phyloP scores from a whole-genome alignment of 2,329 filamentous ascomycete species.

The Scytalidium lignicola region DNA sequence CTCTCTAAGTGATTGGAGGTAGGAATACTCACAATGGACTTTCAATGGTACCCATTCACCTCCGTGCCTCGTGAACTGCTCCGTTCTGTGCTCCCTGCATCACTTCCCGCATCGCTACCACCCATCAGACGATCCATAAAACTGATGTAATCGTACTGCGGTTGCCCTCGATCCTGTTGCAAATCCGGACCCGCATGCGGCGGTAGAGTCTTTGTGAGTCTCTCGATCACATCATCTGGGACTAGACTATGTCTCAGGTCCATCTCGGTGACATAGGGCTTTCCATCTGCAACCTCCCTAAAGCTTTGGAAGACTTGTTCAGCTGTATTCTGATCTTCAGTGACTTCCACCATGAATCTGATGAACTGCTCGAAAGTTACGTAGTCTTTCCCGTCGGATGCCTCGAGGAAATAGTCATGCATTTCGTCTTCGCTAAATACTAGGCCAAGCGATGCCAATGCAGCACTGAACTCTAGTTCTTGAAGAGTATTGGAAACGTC shows the following conservation, averaged over 20 bases:
- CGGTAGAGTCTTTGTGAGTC: slow-evolving; percentile 84
- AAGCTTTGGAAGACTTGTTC: slow-evolving; percentile 99
- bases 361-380: slow-evolving; percentile 99
- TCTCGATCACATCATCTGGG: slow-evolving; percentile 94
- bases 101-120: slow-evolving; percentile 6
- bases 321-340: slow-evolving; percentile 96
- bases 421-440: slow-evolving; percentile 98
- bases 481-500: slow-evolving; percentile 85
- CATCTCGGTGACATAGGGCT: slow-evolving; percentile 97
- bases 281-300: slow-evolving; percentile 94
- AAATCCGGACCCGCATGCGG: slow-evolving; percentile 78
- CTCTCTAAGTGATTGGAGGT: neutral
- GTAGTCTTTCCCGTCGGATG: slow-evolving; percentile 70
- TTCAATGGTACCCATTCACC: neutral
- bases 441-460: slow-evolving; percentile 86
- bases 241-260: slow-evolving; percentile 92
- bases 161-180: slow-evolving; percentile 74
- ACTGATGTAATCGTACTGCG: slow-evolving; percentile 92
- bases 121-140: slow-evolving; percentile 88
- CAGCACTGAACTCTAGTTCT: slow-evolving; percentile 93
- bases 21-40: neutral
- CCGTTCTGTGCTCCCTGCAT: neutral
- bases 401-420: slow-evolving; percentile 89
- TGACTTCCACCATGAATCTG: slow-evolving; percentile 98
- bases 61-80: neutral